These are phyloP conservation scores for Hypoxylon sp. DNA, from an alignment of 2,329 filamentous ascomycete species.

Conservation along the genomic window DNA sequence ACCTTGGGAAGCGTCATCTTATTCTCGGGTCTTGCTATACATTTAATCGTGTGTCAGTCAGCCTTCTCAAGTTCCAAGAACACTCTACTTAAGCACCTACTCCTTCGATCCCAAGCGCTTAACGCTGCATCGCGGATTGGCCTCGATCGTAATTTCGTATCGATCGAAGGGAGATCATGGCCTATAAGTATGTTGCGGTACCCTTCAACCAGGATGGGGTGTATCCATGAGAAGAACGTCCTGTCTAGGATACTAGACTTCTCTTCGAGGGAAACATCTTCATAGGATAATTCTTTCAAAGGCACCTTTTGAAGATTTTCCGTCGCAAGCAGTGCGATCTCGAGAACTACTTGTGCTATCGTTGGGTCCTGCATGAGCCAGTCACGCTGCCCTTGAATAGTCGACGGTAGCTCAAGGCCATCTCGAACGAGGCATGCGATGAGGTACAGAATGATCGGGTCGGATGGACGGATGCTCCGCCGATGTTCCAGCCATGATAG, in stretches of 20 bases:
- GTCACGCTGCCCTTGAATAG: slow-evolving; percentile 9
- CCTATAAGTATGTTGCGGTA: slow-evolving; percentile 49
- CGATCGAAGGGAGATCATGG: slow-evolving; percentile 50
- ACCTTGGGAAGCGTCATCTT: slow-evolving; percentile 51
- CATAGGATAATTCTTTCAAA: slow-evolving; percentile 27
- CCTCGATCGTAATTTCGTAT: slow-evolving; percentile 45
- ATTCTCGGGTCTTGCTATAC: slow-evolving; percentile 47
- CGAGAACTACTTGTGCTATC: slow-evolving; percentile 42
- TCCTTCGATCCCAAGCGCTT: slow-evolving; percentile 49
- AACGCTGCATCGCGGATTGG: slow-evolving; percentile 46
- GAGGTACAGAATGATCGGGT: slow-evolving; percentile 47
- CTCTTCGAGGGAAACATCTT: slow-evolving; percentile 51
- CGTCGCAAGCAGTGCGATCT: slow-evolving; percentile 42
- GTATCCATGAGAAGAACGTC: slow-evolving; percentile 55
- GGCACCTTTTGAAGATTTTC: slow-evolving; percentile 46
- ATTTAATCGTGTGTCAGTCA: slow-evolving; percentile 6
- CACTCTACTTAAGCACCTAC: slow-evolving; percentile 38
- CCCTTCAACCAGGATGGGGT: slow-evolving; percentile 51
- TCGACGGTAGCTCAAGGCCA: slow-evolving; percentile 27
- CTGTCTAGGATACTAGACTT: slow-evolving; percentile 48
- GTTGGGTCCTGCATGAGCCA: slow-evolving; percentile 26
- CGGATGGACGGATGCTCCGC: slow-evolving; percentile 44
- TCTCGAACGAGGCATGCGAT: slow-evolving; percentile 43
- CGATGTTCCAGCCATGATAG: slow-evolving; percentile 46
- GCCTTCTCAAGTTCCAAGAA: neutral